A percentile compares a stretch with the other conserved stretches of the same genome.
Conservation (phyloP, 2,329 filamentous ascomycete species). For the Aureobasidium sp. region DNA sequence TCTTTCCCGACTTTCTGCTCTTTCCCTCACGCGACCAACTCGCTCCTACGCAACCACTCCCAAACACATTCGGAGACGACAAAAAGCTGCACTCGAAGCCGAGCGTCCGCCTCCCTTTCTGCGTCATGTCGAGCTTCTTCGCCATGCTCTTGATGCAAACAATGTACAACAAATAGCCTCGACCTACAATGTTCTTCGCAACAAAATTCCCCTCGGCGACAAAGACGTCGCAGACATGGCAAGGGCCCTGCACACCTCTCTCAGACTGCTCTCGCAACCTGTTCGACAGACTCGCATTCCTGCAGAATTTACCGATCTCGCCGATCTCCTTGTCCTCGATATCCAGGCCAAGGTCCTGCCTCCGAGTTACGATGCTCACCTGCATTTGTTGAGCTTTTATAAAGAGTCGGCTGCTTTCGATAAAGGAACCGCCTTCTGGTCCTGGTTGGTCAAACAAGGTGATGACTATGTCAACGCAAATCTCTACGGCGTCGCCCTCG, state of each 20-base stretch:
- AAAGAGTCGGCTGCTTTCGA: conserved; percentile 38
- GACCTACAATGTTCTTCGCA: conserved; percentile 17
- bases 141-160: conserved; percentile 19
- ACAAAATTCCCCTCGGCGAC: conserved; percentile 12
- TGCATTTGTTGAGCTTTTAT: conserved; percentile 42
- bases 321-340: conserved; percentile 35
- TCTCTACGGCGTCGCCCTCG: conserved; percentile 45
- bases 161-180: conserved; percentile 19
- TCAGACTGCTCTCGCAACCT: conserved; percentile 20
- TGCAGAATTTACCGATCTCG: conserved; percentile 22
- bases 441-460: conserved; percentile 39
- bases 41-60: conserved; percentile 4
- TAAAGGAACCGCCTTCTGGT: conserved; percentile 38
- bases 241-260: conserved; percentile 30
- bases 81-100: neutral
- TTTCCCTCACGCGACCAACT: neutral
- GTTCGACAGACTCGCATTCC: neutral
- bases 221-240: conserved; percentile 29
- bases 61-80: conserved; percentile 12
- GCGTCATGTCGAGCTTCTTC: conserved; percentile 15
- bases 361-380: conserved; percentile 32
- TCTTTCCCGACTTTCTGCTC: conserved; percentile 5
- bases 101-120: conserved; percentile 5
- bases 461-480: conserved; percentile 32
- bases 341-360: conserved; percentile 30